Base-by-base conservation (phyloP, 2,329 filamentous ascomycete species). In the Trichocomaceae sp. region DNA sequence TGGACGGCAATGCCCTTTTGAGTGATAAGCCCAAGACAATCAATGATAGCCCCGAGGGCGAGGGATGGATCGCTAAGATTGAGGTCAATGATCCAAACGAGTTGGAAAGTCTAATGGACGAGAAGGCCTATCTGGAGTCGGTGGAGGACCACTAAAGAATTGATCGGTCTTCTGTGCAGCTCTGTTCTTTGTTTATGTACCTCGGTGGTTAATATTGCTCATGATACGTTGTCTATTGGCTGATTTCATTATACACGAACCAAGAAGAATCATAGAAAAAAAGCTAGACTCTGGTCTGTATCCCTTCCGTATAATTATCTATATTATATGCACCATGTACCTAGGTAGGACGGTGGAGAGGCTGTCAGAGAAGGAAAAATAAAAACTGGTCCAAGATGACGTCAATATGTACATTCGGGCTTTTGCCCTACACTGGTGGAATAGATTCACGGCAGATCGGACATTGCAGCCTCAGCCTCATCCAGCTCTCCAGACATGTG, bases 51-150 rank as follows among this genome's bases (percentile, higher is more conserved):
- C 88, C 93, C 45, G 93, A 99, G 80, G 84, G 79, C 60, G 88
- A 92, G 55, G 92, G 89, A 60, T 99, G 93, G 93, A 87, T 99
- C 69, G 90, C 87, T 55, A 92, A 89, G 82, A 84, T 97, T 59
- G 79, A 88, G 74, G 79, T 97, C 48, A 79, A 77, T 60, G 87
- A 90, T 69, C 70, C 76, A 59, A 78, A 82, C 69, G 86, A 93
- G 74, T 70, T 90, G 62, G 87, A 95, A 60, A 74, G 69, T 10
- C 77, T 96, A 68, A 88, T 97, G 88, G 85, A 84, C 67, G 79
- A 77, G 58, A 82, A 85, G 65, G 84, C 82, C 60, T 97, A 99
- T 77, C 85, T 85, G 75, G 78, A 78, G 51, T 63, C 62, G 39
- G 91, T 91, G 69, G 88, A 84, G 20, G 78, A 80, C 63, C 77